phyloP scores from a whole-genome alignment of 2,329 filamentous ascomycete genomes.

The Xylaria sp. region DNA sequence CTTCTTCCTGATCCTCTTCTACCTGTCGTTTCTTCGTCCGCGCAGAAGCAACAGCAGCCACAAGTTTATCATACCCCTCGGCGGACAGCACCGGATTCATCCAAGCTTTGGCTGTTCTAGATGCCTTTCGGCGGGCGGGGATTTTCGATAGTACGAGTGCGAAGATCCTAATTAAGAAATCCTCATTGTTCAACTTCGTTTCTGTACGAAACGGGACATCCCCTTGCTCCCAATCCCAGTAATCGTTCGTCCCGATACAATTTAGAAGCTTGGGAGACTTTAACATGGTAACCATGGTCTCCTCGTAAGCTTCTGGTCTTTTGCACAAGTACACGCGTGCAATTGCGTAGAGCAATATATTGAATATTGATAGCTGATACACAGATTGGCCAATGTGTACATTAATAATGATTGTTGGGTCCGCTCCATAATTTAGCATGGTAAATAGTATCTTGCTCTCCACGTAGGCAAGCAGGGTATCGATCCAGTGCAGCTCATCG shows the following conservation, averaged over 20 bases:
- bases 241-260: no score
- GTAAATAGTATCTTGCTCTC: slow-evolving; percentile 17
- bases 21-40: neutral
- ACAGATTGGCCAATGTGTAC: no score
- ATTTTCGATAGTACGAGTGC: slow-evolving; percentile 16
- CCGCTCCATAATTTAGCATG: slow-evolving; percentile 9
- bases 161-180: slow-evolving; percentile 17
- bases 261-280: neutral
- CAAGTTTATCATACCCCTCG: slow-evolving; percentile 3
- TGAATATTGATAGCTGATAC: no score
- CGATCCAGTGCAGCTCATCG: neutral
- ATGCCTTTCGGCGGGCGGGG: neutral
- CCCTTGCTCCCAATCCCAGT: neutral
- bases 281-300: slow-evolving; percentile 20
- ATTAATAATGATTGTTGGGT: slow-evolving; percentile 3
- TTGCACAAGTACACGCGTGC: slow-evolving; percentile 7
- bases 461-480: slow-evolving; percentile 15
- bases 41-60: neutral
- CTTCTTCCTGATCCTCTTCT: slow-evolving; percentile 10
- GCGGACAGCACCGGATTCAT: slow-evolving; percentile 18
- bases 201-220: slow-evolving; percentile 7
- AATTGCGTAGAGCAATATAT: slow-evolving; percentile 9
- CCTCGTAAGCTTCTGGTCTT: slow-evolving; percentile 14
- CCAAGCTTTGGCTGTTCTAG: slow-evolving; percentile 2
- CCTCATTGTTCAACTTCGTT: slow-evolving; percentile 4